phyloP scores from a whole-genome alignment of 2,329 filamentous ascomycete genomes.

The Hirsutella thompsonii region DNA sequence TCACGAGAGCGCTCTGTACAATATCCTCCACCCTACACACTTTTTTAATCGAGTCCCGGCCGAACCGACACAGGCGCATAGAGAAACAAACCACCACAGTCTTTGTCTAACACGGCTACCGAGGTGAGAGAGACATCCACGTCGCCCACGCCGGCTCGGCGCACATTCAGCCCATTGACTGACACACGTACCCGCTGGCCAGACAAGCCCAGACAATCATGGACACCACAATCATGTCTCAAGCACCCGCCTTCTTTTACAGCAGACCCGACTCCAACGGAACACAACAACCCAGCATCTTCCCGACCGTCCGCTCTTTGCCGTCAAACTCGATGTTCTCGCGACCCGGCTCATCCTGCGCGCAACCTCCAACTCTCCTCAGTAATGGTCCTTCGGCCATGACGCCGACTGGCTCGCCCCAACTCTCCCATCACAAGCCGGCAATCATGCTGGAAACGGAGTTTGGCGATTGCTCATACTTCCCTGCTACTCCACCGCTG shows the following conservation, averaged over 20 bases:
- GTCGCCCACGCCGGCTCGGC: not conserved
- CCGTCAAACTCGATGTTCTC: conserved; percentile 53
- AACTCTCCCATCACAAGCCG: conserved; percentile 62
- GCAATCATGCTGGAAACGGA: conserved; percentile 70
- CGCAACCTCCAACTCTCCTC: conserved; percentile 46
- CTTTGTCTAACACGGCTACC: not conserved
- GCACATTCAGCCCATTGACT: not conserved
- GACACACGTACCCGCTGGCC: not conserved
- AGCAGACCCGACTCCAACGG: conserved; percentile 55
- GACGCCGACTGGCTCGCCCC: conserved; percentile 66
- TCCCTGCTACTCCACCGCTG: conserved; percentile 76
- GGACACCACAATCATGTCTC: conserved; percentile 49
- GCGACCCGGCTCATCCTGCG: conserved; percentile 51
- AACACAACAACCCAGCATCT: conserved; percentile 34
- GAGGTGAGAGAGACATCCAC: not conserved
- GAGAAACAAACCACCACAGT: not conserved
- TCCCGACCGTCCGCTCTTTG: conserved; percentile 38
- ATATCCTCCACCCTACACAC: conserved; percentile 2
- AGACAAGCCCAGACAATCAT: conserved; percentile 31
- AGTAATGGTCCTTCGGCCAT: conserved; percentile 47
- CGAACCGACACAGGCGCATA: not conserved
- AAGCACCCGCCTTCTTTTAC: conserved; percentile 74
- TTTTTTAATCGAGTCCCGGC: conserved; percentile 5
- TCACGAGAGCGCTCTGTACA: conserved; percentile 5
- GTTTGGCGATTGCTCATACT: conserved; percentile 55